Conservation (phyloP, 345 rosid species). For the Iberis pinnata region DNA sequence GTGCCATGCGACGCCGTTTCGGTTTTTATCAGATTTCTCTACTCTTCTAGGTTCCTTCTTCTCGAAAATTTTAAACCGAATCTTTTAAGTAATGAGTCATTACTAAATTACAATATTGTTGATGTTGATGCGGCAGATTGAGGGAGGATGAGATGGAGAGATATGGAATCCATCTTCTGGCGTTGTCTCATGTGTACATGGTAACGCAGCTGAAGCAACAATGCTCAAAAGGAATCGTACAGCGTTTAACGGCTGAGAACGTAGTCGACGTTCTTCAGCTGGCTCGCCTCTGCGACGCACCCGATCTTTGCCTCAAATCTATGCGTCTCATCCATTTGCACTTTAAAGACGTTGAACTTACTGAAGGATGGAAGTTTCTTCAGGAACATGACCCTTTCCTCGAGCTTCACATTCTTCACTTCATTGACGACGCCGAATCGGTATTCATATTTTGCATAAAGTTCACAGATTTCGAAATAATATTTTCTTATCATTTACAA, state of each 20-base stretch:
- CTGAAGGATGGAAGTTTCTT: slow-evolving; percentile 80
- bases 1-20: slow-evolving; percentile 81
- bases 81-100: background rate
- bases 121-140: no score
- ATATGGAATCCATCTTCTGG: slow-evolving; percentile 66
- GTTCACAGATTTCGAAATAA: background rate
- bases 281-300: slow-evolving; percentile 69
- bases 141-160: slow-evolving; percentile 53
- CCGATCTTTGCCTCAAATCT: slow-evolving; percentile 59
- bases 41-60: slow-evolving; percentile 53
- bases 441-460: slow-evolving; percentile 23
- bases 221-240: slow-evolving; percentile 42
- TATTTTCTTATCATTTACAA: no score
- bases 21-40: slow-evolving; percentile 53
- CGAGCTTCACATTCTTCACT: slow-evolving; percentile 72
- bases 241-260: slow-evolving; percentile 51
- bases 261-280: slow-evolving; percentile 76
- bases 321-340: slow-evolving; percentile 42
- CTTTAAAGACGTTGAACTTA: slow-evolving; percentile 51
- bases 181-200: slow-evolving; percentile 68
- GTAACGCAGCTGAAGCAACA: slow-evolving; percentile 61
- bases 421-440: slow-evolving; percentile 64
- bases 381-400: slow-evolving; percentile 63
- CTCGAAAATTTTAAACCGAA: background rate
- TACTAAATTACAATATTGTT: slow-evolving; percentile 8